Percentiles rank a stretch among this genome's conserved stretches.
phyloP scores from a whole-genome alignment of 768 basidiomycete species.

The Amanita subjunquillea region DNA sequence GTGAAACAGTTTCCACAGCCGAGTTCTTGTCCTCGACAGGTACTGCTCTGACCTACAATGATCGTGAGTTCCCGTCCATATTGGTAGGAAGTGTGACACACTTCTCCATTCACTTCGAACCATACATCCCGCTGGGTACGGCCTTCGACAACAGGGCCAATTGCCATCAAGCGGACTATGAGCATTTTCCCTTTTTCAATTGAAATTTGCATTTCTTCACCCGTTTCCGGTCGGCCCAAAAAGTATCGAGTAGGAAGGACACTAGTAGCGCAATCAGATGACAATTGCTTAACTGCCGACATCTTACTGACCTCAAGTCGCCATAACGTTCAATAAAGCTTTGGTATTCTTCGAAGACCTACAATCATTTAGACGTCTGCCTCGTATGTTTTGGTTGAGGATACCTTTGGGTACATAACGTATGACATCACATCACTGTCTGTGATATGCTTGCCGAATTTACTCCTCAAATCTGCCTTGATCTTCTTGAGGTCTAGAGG shows the following conservation, averaged over 20 bases:
- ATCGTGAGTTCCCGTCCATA: conserved; percentile 7
- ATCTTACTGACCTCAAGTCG: conserved; percentile 64
- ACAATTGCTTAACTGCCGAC: neutral
- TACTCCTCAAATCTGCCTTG: conserved; percentile 85
- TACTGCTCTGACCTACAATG: conserved; percentile 76
- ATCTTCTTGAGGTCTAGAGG: conserved; percentile 95
- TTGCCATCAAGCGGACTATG: conserved; percentile 91
- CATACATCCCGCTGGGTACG: conserved; percentile 93
- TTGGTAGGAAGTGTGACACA: conserved; percentile 19
- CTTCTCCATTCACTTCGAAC: conserved; percentile 98
- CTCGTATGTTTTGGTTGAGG: conserved; percentile 7
- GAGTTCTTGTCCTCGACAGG: conserved; percentile 95
- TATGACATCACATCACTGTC: conserved; percentile 91
- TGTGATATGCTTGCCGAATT: conserved; percentile 91
- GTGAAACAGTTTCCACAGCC: conserved; percentile 87
- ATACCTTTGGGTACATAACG: conserved; percentile 97
- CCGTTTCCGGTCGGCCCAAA: conserved; percentile 82
- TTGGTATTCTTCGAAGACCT: conserved; percentile 98
- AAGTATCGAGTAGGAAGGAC: conserved; percentile 96
- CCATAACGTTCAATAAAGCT: conserved; percentile 93
- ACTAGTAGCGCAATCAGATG: conserved; percentile 28
- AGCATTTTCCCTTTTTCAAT: conserved; percentile 97
- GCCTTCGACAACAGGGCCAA: conserved; percentile 87
- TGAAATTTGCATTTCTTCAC: conserved; percentile 94
- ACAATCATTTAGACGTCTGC: neutral